Base-by-base conservation (phyloP, 2,329 filamentous ascomycete species). In the Trichoderma guizhouense region DNA sequence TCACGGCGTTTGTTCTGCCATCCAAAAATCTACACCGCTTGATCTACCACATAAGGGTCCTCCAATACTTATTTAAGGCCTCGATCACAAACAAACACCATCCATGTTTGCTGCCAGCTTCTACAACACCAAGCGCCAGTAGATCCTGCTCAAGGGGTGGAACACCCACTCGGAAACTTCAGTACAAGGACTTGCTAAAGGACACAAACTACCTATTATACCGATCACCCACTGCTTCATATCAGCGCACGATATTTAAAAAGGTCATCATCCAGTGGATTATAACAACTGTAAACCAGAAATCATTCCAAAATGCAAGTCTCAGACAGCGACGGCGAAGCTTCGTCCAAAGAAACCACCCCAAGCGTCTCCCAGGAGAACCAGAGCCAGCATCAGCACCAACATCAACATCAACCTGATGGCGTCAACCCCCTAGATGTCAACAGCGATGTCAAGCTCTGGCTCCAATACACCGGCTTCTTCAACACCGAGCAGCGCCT, bases 391-490 rank as follows among this genome's bases (percentile, higher is more conserved):
- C n/a, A 63, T 53, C 36, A 51, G 5, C 39, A 51, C 9, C 18
- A 47, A 57, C 30, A 58, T 32, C 32, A 34, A 39, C 36, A 39
- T 39, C 36, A 18, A 0, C 36, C 15, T 24, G 26, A 14, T 8
- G 7, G 24, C 12, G 24, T 5, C 9, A n/a, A 18, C 15, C 9
- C 15, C 53, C 28, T 43, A 1, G 3, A 43, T n/a, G 39, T 0
- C 15, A 30, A 72, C 24, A 24, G 28, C 8, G 76, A 78, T 11
- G 53, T 79, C 30, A 57, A 43, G n/a, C 71, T 76, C 15, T 79
- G 77, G 77, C 72, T 79, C 15, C 63, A 76, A n/a, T 69, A 77
- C 30, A 78, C 77, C 2, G 63, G 76, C 21, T 79, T 71, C 68
- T 77, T 76, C 61, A 74, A 79, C 57, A 2, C 51, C 12, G 60